phyloP scores from a whole-genome alignment of 176 grass and related monocot species.

The Phragmites australis region DNA sequence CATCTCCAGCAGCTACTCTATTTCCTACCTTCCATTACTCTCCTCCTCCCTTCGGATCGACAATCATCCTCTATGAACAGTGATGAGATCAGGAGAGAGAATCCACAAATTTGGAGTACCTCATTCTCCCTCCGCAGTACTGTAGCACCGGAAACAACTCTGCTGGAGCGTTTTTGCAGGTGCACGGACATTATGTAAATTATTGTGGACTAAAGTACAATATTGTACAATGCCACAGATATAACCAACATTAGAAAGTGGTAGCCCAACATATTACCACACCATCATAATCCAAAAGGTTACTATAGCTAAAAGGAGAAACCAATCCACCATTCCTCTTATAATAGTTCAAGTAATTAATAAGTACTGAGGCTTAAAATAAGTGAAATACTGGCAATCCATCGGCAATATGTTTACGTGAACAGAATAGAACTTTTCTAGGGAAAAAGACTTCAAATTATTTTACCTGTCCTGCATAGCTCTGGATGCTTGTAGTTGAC shows the following conservation, averaged over 20 bases:
- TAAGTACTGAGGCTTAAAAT: background rate
- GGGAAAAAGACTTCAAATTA: background rate
- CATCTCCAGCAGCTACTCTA: too few species aligned
- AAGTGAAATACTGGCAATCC: constrained; percentile 25
- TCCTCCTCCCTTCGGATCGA: too few species aligned
- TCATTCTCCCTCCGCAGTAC: too few species aligned
- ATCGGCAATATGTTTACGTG: background rate
- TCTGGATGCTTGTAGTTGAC: constrained; percentile 81
- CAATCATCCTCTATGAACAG: too few species aligned
- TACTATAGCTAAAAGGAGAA: background rate
- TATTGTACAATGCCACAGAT: constrained; percentile 7
- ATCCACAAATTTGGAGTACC: too few species aligned
- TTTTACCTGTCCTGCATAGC: constrained; percentile 98
- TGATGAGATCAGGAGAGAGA: too few species aligned
- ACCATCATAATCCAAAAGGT: constrained; percentile 14
- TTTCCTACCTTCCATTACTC: too few species aligned
- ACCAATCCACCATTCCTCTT: background rate
- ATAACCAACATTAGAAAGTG: background rate
- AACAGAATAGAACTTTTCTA: constrained; percentile 21
- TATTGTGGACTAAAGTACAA: background rate
- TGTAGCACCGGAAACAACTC: too few species aligned
- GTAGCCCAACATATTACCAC: constrained; percentile 1
- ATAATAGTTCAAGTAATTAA: background rate
- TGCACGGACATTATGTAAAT: background rate
- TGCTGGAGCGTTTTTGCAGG: too few species aligned